Percentiles rank a stretch among this genome's conserved stretches.
These are phyloP conservation scores for Sarcocystis neurona DNA, from an alignment of 169 alveolate genomes.

Conservation along the genomic window DNA sequence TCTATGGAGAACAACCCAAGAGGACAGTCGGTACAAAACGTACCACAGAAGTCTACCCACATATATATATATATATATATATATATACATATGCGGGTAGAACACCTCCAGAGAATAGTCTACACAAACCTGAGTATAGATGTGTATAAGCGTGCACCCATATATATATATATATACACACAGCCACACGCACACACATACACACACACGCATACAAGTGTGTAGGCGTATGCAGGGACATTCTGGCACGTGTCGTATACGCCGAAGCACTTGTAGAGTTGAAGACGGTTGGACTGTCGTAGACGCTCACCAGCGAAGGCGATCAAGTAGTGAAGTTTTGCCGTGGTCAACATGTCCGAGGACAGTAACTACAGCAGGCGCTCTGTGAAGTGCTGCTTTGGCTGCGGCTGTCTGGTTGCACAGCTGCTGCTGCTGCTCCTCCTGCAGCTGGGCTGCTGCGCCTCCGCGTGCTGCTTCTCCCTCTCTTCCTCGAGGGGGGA, in stretches of 20 bases:
- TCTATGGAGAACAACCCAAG: background rate
- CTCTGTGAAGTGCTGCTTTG: background rate
- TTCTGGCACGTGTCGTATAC: background rate
- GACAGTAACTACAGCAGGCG: constrained; percentile 30
- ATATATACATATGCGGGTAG: too few relatives aligned
- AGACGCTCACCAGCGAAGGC: constrained; percentile 73
- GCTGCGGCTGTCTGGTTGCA: constrained; percentile 22
- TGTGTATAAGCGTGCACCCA: too few relatives aligned
- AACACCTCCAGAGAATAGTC: too few relatives aligned
- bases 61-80: too few relatives aligned
- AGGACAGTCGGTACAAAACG: background rate
- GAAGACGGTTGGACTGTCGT: too few relatives aligned
- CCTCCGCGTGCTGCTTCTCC: background rate
- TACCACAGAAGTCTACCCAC: background rate
- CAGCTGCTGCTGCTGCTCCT: constrained; percentile 30
- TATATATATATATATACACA: too few relatives aligned
- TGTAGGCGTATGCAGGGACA: background rate
- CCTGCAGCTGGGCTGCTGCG: constrained; percentile 11
- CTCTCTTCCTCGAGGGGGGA: background rate
- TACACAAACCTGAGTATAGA: too few relatives aligned
- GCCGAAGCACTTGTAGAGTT: too few relatives aligned
- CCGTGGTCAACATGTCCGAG: constrained; percentile 83
- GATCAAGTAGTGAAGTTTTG: constrained; percentile 87
- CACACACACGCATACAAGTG: background rate
- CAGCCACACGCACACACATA: background rate